phyloP scores from a whole-genome alignment of 495 filamentous ascomycete genomes.

The Pseudoneurospora amorphoporcata region DNA sequence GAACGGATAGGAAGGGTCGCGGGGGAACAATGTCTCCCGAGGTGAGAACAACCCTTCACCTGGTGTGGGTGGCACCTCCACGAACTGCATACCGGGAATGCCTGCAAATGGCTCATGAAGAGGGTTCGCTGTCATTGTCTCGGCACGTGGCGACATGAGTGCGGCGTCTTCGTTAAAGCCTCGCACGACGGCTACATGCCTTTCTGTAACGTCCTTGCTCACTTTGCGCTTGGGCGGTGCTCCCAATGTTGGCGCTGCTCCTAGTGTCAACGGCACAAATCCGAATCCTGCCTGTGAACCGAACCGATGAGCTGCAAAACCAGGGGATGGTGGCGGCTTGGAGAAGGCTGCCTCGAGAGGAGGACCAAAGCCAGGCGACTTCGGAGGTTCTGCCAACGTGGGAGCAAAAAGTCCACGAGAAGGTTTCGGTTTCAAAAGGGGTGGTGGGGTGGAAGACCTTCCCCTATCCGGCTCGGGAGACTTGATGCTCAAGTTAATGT shows the following conservation, averaged over 20 bases:
- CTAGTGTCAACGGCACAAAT: constrained; percentile 22
- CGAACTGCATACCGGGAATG: constrained; percentile 32
- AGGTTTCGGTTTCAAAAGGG: constrained; percentile 20
- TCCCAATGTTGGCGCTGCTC: constrained; percentile 6
- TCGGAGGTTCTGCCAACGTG: constrained; percentile 5
- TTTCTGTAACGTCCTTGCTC: constrained; percentile 13
- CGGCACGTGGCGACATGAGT: constrained; percentile 40
- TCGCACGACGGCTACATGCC: constrained; percentile 20
- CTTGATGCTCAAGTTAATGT: constrained; percentile 18
- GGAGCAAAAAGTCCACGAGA: constrained; percentile 16
- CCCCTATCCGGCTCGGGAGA: constrained; percentile 15
- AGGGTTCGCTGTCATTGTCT: constrained; percentile 45
- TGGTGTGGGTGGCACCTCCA: constrained; percentile 38
- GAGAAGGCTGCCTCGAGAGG: constrained; percentile 12
- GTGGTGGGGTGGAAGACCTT: constrained; percentile 12
- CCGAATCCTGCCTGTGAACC: constrained; percentile 22
- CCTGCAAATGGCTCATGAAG: constrained; percentile 29
- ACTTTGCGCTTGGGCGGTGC: constrained; percentile 5
- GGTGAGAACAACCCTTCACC: constrained; percentile 39
- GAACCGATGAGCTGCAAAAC: constrained; percentile 30
- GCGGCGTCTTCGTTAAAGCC: constrained; percentile 28
- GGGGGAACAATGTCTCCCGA: constrained; percentile 37
- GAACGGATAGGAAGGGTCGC: constrained; percentile 39
- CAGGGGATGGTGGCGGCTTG: constrained; percentile 29
- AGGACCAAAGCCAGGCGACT: constrained; percentile 10